Evolutionary conservation across 441 rosid species (phyloP), one percentile per base, ranked within the genome.

Genomic region (Populus trichocarpa): DNA sequence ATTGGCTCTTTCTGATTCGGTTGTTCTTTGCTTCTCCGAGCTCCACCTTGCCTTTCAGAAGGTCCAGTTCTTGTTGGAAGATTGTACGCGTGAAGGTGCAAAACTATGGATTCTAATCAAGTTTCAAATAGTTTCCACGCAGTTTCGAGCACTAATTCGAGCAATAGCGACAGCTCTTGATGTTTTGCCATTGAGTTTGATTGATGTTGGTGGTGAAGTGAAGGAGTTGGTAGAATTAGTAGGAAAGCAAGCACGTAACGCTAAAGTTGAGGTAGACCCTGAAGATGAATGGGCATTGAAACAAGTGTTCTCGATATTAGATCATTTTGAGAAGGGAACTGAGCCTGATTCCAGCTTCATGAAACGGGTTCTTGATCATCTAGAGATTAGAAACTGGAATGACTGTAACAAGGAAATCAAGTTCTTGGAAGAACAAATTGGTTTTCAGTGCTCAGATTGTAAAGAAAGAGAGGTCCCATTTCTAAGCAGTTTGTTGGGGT

Each of bases 31-130:
- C 79, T 87, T 94, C 77, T 87, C 87, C 1, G 96, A 94, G 85
- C 89, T 92, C 46, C 97, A 94, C 79, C 64, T 87, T 18, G 76
- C 90, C 8, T 87, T 88, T 80, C 98, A 94, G 75, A 91, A 91
- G 83, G 67, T 91, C 13, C 81, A 67, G 26, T 94, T 88, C 83
- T 76, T 94, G 74, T 42, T 92, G 77, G 90, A 92, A 79, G 98
- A 94, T 69, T 90, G 96, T 75, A 79, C 91, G 13, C 66, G 92
- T 67, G 92, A 88, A 53, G 97, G 96, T 66, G 90, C 90, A 0
- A 85, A 84, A 76, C 71, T 89, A 0, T 89, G 89, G 91, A 82
- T 89, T 79, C 61, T 94, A 59, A 87, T 87, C 91, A 89, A 86
- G 82, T 90, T 91, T 4, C 72, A 84, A 65, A 78, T 78, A 50